Evolutionary conservation across 1,284 basidiomycete genomes (phyloP), one percentile per base, ranked within the genome.

Genomic region (Microbotryomycetes sp.): DNA sequence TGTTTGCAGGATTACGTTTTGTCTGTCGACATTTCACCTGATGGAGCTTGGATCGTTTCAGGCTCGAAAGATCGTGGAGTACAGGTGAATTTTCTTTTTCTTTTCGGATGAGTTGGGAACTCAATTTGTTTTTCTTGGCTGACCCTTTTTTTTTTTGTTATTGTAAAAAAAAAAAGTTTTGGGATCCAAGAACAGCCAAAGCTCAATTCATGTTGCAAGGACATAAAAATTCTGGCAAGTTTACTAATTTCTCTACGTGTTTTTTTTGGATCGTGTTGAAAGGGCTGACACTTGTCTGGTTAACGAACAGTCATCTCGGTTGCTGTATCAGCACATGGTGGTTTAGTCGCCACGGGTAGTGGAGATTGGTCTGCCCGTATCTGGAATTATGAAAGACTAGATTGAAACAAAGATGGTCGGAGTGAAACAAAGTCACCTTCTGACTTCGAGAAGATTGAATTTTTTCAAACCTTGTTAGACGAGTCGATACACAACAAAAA

Each of bases 61-160:
- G 89, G 90, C 26, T 91, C 88, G 23, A 93, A 93, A 75, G 92
- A 96, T 76, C 83, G 90, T 25, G 85, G 86, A 1, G 88, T 94
- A 42, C 74, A 52, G 36, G 36, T 36, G 52, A 54, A 36, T 32
- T 25, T 16, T 9, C 2, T 3, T 16, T 32, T 14, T 4, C 36
- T 12, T 42, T 42, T 9, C 19, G 12, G 12, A 42, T 19, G 36
- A 42, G 12, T 9, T 12, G 12, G 0, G 16, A 6, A 26, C 49
- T 28, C 22, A 25, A 6, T 23, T 28, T 5, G 4, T 23, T n/a
- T 6, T 23, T 23, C 3, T 47, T 48, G 22, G 47, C 47, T 48
- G 47, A 48, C 47, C 47, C 47, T 19, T 25, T 25, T 48, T 14
- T 5, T 25, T 48, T n/a, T n/a, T n/a, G n/a, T n/a, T n/a, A n/a